Evolutionary conservation across 2,329 filamentous ascomycete species (phyloP).

Genomic region (Pseudopyrenochaeta lycopersici): DNA sequence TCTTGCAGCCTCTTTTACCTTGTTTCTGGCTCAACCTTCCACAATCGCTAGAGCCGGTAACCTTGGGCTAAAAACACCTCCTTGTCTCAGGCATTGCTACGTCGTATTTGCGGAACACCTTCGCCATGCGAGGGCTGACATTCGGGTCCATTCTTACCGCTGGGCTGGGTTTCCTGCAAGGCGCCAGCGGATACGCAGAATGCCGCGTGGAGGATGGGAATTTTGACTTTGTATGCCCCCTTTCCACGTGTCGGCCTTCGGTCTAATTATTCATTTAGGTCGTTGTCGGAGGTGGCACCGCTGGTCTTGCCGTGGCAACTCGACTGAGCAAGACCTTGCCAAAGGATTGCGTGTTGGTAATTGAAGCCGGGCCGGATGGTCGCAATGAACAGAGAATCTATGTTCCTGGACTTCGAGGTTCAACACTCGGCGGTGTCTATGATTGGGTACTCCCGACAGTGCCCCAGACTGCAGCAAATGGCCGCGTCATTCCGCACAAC

Average conservation of each 20-base stretch:
- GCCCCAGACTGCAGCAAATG: conserved; percentile 51
- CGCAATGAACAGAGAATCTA: conserved; percentile 29
- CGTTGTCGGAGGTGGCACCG: conserved; percentile 28
- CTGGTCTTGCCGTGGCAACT: conserved; percentile 27
- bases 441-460: conserved; percentile 54
- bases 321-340: conserved; percentile 38
- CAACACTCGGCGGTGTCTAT: conserved; percentile 25
- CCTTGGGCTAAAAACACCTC: not conserved
- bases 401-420: conserved; percentile 28
- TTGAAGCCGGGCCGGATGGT: conserved; percentile 37
- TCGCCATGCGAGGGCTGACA: conserved; percentile 2
- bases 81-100: not conserved
- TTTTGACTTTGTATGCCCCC: conserved; percentile 6
- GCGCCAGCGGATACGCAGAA: not conserved
- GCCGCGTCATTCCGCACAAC: conserved; percentile 23
- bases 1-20: not conserved
- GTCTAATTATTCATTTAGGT: conserved; percentile 8
- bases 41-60: not conserved
- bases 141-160: not conserved
- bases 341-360: conserved; percentile 20
- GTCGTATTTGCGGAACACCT: not conserved
- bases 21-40: not conserved
- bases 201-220: not conserved
- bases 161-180: conserved; percentile 2
- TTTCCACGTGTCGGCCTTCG: not conserved